Evolutionary conservation across 495 filamentous ascomycete genomes (phyloP).

Genomic region (Cryomyces minteri): DNA sequence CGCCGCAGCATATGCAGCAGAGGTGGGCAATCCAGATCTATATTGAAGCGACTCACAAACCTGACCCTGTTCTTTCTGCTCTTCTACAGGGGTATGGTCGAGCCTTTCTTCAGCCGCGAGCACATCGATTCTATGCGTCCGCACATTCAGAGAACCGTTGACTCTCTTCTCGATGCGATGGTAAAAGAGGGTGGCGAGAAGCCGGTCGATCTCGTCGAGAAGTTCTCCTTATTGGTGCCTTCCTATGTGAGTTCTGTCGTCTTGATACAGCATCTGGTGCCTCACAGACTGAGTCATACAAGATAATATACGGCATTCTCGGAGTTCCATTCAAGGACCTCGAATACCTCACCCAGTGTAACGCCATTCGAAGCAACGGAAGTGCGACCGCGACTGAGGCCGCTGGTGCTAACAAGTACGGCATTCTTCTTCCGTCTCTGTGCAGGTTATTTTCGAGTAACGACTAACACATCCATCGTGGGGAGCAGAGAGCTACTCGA

Average conservation of each 20-base stretch:
- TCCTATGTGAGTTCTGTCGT: constrained; percentile 17
- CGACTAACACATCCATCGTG: background rate
- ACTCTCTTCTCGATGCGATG: constrained; percentile 21
- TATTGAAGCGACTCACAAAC: too few relatives aligned
- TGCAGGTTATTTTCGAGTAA: background rate
- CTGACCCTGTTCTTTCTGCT: background rate
- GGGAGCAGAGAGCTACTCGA: constrained; percentile 17
- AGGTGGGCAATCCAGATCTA: background rate
- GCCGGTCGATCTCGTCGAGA: constrained; percentile 24
- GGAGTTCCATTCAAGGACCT: constrained; percentile 29
- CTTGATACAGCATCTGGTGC: background rate
- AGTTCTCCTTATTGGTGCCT: constrained; percentile 25
- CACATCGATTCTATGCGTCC: constrained; percentile 21
- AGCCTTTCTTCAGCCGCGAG: constrained; percentile 20
- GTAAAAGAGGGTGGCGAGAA: constrained; percentile 13
- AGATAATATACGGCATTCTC: constrained; percentile 31
- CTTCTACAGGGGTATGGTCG: constrained; percentile 20
- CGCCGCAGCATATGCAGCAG: constrained; percentile 25
- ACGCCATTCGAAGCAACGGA: constrained; percentile 25
- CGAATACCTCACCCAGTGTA: constrained; percentile 22
- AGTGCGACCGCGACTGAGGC: constrained; percentile 25
- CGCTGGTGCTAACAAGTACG: constrained; percentile 19
- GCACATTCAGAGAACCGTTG: constrained; percentile 26
- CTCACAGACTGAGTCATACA: background rate
- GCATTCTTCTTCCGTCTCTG: background rate